A percentile compares a stretch with the other conserved stretches of the same genome.
Evolutionary conservation across 2,329 filamentous ascomycete species (phyloP).

Genomic region (Botryotinia convoluta): DNA sequence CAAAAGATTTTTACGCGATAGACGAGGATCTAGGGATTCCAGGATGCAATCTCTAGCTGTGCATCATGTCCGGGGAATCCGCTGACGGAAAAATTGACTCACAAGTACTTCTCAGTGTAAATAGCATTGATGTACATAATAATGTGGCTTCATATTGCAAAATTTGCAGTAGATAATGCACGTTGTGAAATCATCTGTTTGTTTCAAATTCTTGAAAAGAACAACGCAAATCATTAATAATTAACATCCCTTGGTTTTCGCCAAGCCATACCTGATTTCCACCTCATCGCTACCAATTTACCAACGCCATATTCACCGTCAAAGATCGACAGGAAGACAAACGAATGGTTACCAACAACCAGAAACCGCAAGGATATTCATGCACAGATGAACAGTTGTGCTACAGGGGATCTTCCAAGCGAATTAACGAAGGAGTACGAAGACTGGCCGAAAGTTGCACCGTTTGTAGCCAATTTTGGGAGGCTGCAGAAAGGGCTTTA

Average conservation of each 20-base stretch:
- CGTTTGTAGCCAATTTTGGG: constrained; percentile 25
- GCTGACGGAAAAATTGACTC: not conserved
- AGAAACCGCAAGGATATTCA: not conserved
- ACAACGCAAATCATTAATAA: not conserved
- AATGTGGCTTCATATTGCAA: not conserved
- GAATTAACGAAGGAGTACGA: not conserved
- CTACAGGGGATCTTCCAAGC: constrained; percentile 6
- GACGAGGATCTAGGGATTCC: not conserved
- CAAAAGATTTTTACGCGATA: not conserved
- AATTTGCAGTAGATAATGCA: not conserved
- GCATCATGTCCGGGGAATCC: too few species aligned
- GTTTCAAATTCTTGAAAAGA: not conserved
- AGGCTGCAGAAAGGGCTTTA: constrained; percentile 25
- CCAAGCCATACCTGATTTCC: constrained; percentile 5
- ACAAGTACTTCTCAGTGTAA: not conserved
- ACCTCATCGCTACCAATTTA: constrained; percentile 5
- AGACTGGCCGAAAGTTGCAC: constrained; percentile 12
- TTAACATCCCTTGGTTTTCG: not conserved
- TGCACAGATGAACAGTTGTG: constrained; percentile 1
- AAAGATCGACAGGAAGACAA: constrained; percentile 12
- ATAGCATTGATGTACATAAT: not conserved
- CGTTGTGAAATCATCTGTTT: not conserved
- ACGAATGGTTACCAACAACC: constrained; percentile 1
- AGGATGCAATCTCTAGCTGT: not conserved
- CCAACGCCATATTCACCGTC: constrained; percentile 5